Base-by-base conservation (phyloP, 1,284 basidiomycete species). In the Sporisorium scitamineum region DNA sequence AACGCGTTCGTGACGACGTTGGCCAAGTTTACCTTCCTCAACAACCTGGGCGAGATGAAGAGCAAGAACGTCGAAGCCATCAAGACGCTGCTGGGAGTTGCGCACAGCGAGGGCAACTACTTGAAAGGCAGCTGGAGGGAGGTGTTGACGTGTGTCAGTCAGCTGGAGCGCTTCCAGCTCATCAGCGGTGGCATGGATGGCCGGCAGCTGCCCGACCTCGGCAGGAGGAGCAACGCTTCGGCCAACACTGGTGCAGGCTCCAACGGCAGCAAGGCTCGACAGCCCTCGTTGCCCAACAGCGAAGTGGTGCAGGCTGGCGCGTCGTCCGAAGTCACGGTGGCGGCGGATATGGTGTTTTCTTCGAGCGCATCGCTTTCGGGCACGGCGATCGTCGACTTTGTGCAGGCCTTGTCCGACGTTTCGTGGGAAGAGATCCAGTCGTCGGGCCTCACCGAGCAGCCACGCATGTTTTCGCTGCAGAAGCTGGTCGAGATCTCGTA, bases 381-480 rank as follows among this genome's bases (percentile, higher is more conserved):
- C 47, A 94, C 92, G 50, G 97, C 97, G 14, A 99, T 99, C 75
- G 94, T 98, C 58, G 94, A 99, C 85, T 99, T 99, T 83, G 97
- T 99, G 2, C 92, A 92, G 85, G 94, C 97, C 1, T 89, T 99
- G 3, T 95, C 94, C 84, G 94, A 97, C 81, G 93, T 99, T 32
- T 99, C 97, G 41, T 98, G 96, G 97, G 95, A 99, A 84, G 97
- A 99, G 87, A 99, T 99, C 57, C 95, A 97, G 86, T 95, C 94
- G 1, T 97, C 95, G 0, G 95, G 95, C 24, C 87, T 95, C 44
- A 95, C 94, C 8, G 86, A 86, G 29, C 92, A 94, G 76, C 97
- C 97, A 2, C 91, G 97, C 51, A 89, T 98, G 66, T 99, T 99
- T 88, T 97, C 95, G 86, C 87, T 99, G 73, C 97, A 99, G 86